Base-by-base conservation (phyloP, 371 early-diverging fungal species). In the Lichtheimia ramosa region DNA sequence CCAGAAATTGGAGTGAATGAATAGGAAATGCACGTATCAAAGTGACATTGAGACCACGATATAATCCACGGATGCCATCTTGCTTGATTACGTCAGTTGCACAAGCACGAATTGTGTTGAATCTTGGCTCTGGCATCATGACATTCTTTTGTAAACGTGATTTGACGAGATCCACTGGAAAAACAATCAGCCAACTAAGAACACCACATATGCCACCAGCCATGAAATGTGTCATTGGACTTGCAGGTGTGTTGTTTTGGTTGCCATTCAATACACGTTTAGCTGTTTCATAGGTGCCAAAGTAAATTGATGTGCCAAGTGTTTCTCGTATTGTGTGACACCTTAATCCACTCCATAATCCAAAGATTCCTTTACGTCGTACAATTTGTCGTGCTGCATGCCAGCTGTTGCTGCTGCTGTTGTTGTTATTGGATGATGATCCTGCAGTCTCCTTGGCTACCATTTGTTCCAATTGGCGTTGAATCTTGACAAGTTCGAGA, bases 21-120 rank as follows among this genome's bases (percentile, higher is more conserved):
- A 93, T 84, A 6, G 93, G 93, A 58, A 92, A 88, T 14, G 92
- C 92, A 10, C 93, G 75, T 24, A 92, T 74, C 8, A 92, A 74
- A 23, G 90, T 90, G 14, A 91, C 89, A 5, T 81, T 81, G 1
- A 93, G 65, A 3, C 93, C 93, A 21, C 86, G 78, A 63, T 93
- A 93, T 3, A 93, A 68, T 0, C 87, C 87, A 2, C 77, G 63
- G 27, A 85, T 21, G 0, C 91, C 91, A 25, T 79, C 70, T 16
- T 74, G 79, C 15, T 66, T 60, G 48, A 82, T 71, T 8, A 89
- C 82, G 42, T 78, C 70, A 42, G 61, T 71, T 6, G 83, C 70
- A 69, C 89, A 88, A 10, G 54, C 46, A 61, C 77, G 62, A 15
- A 82, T 67, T 7, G 80, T 66, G 21, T 59, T 56, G 63, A 82